Percentiles rank a stretch among this genome's conserved stretches.
phyloP scores from a whole-genome alignment of 768 basidiomycete genomes.

The Suillus subalutaceus region DNA sequence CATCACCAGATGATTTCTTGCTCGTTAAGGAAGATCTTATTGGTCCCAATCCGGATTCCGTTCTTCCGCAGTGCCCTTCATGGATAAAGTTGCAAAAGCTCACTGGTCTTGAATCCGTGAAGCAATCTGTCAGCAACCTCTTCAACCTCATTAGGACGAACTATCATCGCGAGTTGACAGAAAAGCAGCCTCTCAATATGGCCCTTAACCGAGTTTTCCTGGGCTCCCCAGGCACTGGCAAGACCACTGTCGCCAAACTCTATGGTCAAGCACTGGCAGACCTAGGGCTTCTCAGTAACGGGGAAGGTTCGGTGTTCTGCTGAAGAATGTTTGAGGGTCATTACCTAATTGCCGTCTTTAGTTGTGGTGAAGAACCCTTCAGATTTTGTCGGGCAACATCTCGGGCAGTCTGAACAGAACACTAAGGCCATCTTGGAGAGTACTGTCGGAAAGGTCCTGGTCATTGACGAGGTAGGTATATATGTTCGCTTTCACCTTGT shows the following conservation, averaged over 20 bases:
- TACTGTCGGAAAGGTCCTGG: constrained; percentile 65
- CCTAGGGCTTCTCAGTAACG: constrained; percentile 58
- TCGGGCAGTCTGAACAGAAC: constrained; percentile 66
- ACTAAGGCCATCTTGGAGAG: constrained; percentile 65
- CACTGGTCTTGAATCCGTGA: constrained; percentile 55
- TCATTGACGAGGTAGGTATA: constrained; percentile 64
- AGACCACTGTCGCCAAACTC: constrained; percentile 63
- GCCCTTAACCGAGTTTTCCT: constrained; percentile 63
- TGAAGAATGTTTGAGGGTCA: not conserved
- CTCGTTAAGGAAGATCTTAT: constrained; percentile 57
- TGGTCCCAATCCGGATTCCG: constrained; percentile 56
- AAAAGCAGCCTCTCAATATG: constrained; percentile 48
- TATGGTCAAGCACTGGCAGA: constrained; percentile 63
- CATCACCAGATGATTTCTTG: constrained; percentile 47
- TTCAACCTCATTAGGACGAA: constrained; percentile 48
- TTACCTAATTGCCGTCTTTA: constrained; percentile 23
- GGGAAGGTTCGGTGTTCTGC: constrained; percentile 52
- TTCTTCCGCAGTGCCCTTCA: constrained; percentile 41
- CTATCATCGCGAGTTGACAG: constrained; percentile 55
- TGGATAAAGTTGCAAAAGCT: constrained; percentile 52
- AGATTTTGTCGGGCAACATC: constrained; percentile 59
- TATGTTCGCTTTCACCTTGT: constrained; percentile 9
- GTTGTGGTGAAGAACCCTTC: constrained; percentile 70
- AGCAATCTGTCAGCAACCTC: constrained; percentile 47
- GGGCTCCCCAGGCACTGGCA: constrained; percentile 68